phyloP scores from a whole-genome alignment of 345 rosid species.

The Rhodamnia argentea region DNA sequence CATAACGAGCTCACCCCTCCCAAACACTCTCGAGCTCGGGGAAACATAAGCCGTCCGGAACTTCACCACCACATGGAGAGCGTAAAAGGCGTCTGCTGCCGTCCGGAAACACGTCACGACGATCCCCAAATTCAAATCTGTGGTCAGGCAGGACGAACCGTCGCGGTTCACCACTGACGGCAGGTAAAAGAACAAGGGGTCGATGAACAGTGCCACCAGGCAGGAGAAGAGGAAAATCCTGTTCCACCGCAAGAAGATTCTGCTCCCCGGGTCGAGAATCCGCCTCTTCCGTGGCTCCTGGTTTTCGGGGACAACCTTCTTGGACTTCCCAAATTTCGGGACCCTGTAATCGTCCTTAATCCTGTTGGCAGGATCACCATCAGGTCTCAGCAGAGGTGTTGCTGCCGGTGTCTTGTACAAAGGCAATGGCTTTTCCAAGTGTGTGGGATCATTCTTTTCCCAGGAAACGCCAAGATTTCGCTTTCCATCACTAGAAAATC shows the following conservation, averaged over 20 bases:
- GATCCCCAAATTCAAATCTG: conserved; percentile 59
- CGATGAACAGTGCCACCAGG: conserved; percentile 67
- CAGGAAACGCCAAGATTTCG: conserved; percentile 11
- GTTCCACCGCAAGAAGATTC: conserved; percentile 45
- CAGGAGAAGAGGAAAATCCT: conserved; percentile 70
- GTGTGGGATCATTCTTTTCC: conserved; percentile 3
- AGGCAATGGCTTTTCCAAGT: conserved; percentile 31
- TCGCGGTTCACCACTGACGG: conserved; percentile 31
- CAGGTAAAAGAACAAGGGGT: conserved; percentile 75
- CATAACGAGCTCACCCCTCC: conserved; percentile 75
- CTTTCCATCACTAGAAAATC: conserved; percentile 9
- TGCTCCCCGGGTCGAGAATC: conserved; percentile 70
- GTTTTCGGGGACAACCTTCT: conserved; percentile 53
- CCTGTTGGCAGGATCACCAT: conserved; percentile 7
- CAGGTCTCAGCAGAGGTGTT: conserved; percentile 23
- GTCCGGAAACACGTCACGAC: conserved; percentile 59
- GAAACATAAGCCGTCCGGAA: conserved; percentile 76
- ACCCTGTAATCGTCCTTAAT: not conserved
- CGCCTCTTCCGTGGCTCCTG: conserved; percentile 27
- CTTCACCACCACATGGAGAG: conserved; percentile 50
- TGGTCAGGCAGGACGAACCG: conserved; percentile 42
- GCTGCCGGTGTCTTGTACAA: conserved; percentile 26
- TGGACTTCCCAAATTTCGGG: conserved; percentile 37
- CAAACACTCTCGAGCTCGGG: conserved; percentile 66
- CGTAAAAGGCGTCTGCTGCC: conserved; percentile 57